Percentiles rank a stretch among this genome's conserved stretches.
phyloP scores from a whole-genome alignment of 169 alveolate genomes.

The Toxoplasma gondii region DNA sequence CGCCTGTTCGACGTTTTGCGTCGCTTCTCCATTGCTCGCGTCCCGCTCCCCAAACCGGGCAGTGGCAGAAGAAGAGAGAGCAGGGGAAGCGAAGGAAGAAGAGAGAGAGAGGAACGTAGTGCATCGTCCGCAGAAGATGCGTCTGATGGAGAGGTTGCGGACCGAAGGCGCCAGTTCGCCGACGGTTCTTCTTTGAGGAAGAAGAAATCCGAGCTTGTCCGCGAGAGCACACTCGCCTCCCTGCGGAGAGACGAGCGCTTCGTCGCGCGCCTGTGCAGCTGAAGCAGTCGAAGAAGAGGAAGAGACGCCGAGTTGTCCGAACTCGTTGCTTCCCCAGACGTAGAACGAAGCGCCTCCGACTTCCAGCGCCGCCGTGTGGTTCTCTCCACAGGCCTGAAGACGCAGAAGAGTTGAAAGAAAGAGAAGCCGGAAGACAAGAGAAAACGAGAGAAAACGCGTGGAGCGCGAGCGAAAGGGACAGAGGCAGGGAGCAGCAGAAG shows the following conservation, averaged over 20 bases:
- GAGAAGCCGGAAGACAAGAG: background rate
- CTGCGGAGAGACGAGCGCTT: background rate
- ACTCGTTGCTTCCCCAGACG: slow-evolving; percentile 70
- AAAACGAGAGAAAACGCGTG: background rate
- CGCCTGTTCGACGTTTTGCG: background rate
- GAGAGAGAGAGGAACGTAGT: slow-evolving; percentile 11
- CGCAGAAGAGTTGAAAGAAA: background rate
- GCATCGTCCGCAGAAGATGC: slow-evolving; percentile 53
- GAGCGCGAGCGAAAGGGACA: background rate
- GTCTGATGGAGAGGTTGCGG: background rate
- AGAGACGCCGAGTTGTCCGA: slow-evolving; percentile 57
- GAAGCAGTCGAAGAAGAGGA: slow-evolving; percentile 28
- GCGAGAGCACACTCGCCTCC: background rate
- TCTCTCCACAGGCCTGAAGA: slow-evolving; percentile 63
- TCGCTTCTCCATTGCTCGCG: background rate
- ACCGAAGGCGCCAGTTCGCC: background rate
- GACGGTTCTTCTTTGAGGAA: background rate
- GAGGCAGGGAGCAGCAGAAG: background rate
- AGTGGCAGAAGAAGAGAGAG: too few species aligned
- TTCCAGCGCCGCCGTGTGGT: slow-evolving; percentile 61
- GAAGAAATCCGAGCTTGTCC: background rate
- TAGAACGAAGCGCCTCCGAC: slow-evolving; percentile 34
- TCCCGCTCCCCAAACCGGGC: background rate
- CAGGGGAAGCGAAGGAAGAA: background rate
- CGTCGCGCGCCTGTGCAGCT: slow-evolving; percentile 20